These are phyloP conservation scores for Phaseolus lunatus DNA, from an alignment of 306 rosid species.

Conservation along the genomic window DNA sequence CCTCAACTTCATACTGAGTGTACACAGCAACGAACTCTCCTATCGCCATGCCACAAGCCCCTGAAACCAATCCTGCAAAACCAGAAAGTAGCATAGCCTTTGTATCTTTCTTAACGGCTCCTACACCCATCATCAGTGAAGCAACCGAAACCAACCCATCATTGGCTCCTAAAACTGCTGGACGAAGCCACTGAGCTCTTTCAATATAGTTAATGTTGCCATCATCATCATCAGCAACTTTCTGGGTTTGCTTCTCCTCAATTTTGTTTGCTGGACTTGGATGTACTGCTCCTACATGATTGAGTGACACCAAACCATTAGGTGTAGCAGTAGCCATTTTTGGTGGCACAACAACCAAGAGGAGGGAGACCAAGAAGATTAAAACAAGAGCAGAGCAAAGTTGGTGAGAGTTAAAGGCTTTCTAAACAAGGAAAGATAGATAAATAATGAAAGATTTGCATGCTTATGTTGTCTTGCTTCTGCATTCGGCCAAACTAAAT, in stretches of 20 bases:
- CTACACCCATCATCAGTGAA: conserved; percentile 75
- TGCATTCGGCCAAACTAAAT: not conserved
- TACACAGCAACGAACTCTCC: conserved; percentile 74
- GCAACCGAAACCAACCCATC: conserved; percentile 71
- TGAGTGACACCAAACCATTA: conserved; percentile 20
- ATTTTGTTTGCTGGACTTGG: not conserved
- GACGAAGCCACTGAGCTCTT: conserved; percentile 68
- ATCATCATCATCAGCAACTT: not conserved
- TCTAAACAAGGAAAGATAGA: conserved; percentile 25
- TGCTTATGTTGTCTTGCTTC: conserved; percentile 17
- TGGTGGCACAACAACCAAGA: not conserved
- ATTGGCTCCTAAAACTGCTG: conserved; percentile 69
- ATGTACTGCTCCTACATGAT: conserved; percentile 22
- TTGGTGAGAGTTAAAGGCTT: not conserved
- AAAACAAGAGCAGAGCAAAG: conserved; percentile 9
- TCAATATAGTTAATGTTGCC: conserved; percentile 35
- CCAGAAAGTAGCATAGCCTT: conserved; percentile 67
- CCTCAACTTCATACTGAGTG: conserved; percentile 69
- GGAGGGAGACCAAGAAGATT: not conserved
- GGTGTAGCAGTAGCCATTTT: conserved; percentile 40
- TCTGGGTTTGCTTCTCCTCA: not conserved
- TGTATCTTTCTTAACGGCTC: conserved; percentile 61
- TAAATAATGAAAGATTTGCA: not conserved
- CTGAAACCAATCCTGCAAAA: conserved; percentile 68
- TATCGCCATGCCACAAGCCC: conserved; percentile 72